phyloP scores from a whole-genome alignment of 1,139 yeast genomes.

The Kodamaea sp. region DNA sequence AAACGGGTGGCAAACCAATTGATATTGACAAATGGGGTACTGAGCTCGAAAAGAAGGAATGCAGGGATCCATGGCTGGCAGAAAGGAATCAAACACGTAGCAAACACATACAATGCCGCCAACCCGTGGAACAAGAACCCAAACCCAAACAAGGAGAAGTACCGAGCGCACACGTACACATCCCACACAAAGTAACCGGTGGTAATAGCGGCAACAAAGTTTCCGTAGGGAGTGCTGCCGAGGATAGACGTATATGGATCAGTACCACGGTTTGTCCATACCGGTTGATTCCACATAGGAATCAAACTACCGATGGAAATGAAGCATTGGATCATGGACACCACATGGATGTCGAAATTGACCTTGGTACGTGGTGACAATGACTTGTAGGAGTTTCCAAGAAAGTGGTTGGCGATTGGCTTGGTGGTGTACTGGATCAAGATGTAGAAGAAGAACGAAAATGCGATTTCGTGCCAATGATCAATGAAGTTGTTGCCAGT shows the following conservation, averaged over 20 bases:
- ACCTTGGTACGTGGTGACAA: constrained; percentile 50
- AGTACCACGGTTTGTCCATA: constrained; percentile 38
- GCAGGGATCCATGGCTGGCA: constrained; percentile 79
- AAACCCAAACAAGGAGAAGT: constrained; percentile 68
- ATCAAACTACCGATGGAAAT: constrained; percentile 54
- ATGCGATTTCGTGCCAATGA: constrained; percentile 59
- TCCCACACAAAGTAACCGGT: constrained; percentile 96
- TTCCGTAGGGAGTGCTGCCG: constrained; percentile 73
- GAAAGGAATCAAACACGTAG: constrained; percentile 50
- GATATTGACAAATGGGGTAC: constrained; percentile 89
- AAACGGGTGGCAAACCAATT: constrained; percentile 87
- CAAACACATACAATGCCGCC: constrained; percentile 76
- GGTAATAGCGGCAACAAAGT: constrained; percentile 70
- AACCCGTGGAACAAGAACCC: constrained; percentile 87
- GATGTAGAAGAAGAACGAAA: constrained; percentile 41
- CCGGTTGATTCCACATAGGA: constrained; percentile 60
- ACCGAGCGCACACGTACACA: constrained; percentile 58
- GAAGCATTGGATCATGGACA: constrained; percentile 80
- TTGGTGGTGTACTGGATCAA: constrained; percentile 46
- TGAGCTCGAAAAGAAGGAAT: constrained; percentile 82
- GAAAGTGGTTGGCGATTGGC: constrained; percentile 24
- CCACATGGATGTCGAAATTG: constrained; percentile 87
- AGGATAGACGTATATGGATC: constrained; percentile 53
- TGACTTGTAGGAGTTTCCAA: constrained; percentile 51
- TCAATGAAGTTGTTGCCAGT: constrained; percentile 26